Conservation (phyloP, 2,329 filamentous ascomycete species). For the Epichloe brachyelytri region DNA sequence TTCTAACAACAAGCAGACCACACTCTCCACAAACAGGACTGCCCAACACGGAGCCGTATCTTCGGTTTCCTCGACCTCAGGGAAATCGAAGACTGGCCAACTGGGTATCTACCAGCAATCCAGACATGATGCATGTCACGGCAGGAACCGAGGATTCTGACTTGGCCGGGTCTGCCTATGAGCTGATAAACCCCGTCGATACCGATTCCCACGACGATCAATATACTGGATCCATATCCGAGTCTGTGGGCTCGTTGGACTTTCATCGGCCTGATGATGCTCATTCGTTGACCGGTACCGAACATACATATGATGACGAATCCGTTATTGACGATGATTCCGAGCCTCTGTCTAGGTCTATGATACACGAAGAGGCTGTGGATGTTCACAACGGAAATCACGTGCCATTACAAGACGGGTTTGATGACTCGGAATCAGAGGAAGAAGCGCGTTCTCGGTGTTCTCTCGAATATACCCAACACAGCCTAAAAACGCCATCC, state of each 20-base stretch:
- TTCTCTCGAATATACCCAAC: constrained; percentile 36
- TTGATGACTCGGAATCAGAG: constrained; percentile 18
- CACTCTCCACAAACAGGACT: constrained; percentile 11
- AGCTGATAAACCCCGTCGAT: constrained; percentile 41
- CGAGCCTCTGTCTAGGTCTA: constrained; percentile 3
- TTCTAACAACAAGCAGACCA: constrained; percentile 10
- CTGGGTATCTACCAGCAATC: constrained; percentile 46
- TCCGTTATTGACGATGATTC: constrained; percentile 23
- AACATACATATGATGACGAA: constrained; percentile 33
- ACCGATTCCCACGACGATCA: constrained; percentile 38
- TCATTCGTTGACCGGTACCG: constrained; percentile 37
- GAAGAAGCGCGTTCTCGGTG: constrained; percentile 25
- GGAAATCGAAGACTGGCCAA: constrained; percentile 43
- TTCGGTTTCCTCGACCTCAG: constrained; percentile 44
- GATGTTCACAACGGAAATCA: constrained; percentile 4
- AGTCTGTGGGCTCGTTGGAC: constrained; percentile 38
- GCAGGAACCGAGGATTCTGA: constrained; percentile 35
- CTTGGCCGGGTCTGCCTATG: constrained; percentile 43
- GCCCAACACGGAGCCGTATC: constrained; percentile 32
- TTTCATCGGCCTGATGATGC: constrained; percentile 37
- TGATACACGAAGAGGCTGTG: constrained; percentile 6
- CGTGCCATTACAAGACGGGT: neutral
- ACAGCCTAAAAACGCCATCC: constrained; percentile 32
- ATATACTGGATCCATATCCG: constrained; percentile 33
- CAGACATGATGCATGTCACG: constrained; percentile 40